Evolutionary conservation across 1,284 basidiomycete species (phyloP).

Genomic region (Malassezia cuniculi): DNA sequence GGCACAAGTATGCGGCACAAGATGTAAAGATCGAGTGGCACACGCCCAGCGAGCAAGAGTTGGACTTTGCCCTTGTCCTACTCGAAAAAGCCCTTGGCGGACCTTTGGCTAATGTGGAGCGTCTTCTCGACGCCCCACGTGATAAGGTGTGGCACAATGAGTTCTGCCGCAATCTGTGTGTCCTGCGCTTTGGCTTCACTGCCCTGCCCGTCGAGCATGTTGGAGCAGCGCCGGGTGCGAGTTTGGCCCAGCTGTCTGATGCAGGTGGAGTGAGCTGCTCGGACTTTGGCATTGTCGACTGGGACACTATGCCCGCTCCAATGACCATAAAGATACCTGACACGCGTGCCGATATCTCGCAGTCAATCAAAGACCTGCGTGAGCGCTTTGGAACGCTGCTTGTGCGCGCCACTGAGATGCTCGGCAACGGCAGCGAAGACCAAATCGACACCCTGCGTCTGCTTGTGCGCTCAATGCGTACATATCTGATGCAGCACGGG

Average conservation of each 20-base stretch:
- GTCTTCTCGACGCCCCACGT: slow-evolving; percentile 3
- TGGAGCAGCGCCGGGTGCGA: background rate
- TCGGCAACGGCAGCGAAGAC: slow-evolving; percentile 59
- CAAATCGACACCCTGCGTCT: slow-evolving; percentile 74
- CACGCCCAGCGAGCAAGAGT: slow-evolving; percentile 60
- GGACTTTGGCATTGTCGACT: slow-evolving; percentile 55
- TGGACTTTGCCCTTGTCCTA: slow-evolving; percentile 68
- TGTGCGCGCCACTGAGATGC: slow-evolving; percentile 54
- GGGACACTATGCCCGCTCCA: slow-evolving; percentile 53
- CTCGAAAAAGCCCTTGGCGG: slow-evolving; percentile 54
- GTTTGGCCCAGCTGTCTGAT: too few species aligned
- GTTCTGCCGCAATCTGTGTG: slow-evolving; percentile 65
- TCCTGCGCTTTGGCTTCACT: slow-evolving; percentile 56
- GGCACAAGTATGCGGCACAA: slow-evolving; percentile 62
- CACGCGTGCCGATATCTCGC: slow-evolving; percentile 55
- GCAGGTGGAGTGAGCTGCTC: too few species aligned
- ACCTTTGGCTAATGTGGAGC: slow-evolving; percentile 11
- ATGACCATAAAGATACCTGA: slow-evolving; percentile 54
- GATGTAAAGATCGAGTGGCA: slow-evolving; percentile 84
- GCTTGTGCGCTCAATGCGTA: slow-evolving; percentile 45
- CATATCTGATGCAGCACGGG: slow-evolving; percentile 32
- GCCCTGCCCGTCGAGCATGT: slow-evolving; percentile 48
- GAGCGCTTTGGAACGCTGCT: slow-evolving; percentile 59
- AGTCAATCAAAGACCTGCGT: too few species aligned
- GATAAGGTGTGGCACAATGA: slow-evolving; percentile 62